Percentiles rank a stretch among this genome's conserved stretches.
Evolutionary conservation across 1,284 basidiomycete genomes (phyloP).

Genomic region (Taiwanofungus camphoratus): DNA sequence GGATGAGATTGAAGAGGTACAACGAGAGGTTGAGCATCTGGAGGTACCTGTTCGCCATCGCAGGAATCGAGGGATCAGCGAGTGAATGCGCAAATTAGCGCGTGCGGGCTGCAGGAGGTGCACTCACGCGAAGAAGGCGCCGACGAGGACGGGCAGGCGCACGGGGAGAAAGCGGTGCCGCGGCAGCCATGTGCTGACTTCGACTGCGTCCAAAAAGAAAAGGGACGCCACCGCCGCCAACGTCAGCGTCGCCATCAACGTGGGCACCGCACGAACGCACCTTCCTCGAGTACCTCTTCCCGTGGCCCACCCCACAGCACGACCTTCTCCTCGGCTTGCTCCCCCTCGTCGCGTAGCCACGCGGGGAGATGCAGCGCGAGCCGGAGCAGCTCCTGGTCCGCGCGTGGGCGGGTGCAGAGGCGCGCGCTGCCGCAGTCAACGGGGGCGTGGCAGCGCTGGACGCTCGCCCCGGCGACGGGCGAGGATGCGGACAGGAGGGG

Average conservation of each 20-base stretch:
- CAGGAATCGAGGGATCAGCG: neutral
- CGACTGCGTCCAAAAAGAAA: constrained; percentile 37
- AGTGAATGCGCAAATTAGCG: constrained; percentile 7
- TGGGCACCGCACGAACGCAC: constrained; percentile 31
- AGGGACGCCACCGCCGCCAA: too few species aligned
- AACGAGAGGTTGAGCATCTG: constrained; percentile 58
- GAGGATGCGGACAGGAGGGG: constrained; percentile 31
- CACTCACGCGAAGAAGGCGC: constrained; percentile 43
- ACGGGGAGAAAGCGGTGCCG: constrained; percentile 41
- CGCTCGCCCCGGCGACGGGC: constrained; percentile 11
- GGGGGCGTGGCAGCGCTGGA: constrained; percentile 30
- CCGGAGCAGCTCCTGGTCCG: constrained; percentile 43
- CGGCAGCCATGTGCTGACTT: constrained; percentile 43
- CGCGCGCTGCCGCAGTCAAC: constrained; percentile 32
- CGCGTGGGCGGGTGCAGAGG: constrained; percentile 43
- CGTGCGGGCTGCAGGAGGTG: too few species aligned
- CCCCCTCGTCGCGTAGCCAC: constrained; percentile 10
- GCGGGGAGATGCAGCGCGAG: constrained; percentile 30
- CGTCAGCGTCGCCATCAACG: neutral
- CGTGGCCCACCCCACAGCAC: constrained; percentile 66
- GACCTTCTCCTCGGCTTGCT: constrained; percentile 19
- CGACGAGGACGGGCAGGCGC: constrained; percentile 32
- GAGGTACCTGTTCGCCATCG: constrained; percentile 45
- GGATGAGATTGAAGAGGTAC: constrained; percentile 68
- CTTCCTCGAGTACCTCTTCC: constrained; percentile 64